A percentile compares a stretch with the other conserved stretches of the same genome.
Conservation (phyloP, 1,284 basidiomycete species). For the Ustilago crameri region DNA sequence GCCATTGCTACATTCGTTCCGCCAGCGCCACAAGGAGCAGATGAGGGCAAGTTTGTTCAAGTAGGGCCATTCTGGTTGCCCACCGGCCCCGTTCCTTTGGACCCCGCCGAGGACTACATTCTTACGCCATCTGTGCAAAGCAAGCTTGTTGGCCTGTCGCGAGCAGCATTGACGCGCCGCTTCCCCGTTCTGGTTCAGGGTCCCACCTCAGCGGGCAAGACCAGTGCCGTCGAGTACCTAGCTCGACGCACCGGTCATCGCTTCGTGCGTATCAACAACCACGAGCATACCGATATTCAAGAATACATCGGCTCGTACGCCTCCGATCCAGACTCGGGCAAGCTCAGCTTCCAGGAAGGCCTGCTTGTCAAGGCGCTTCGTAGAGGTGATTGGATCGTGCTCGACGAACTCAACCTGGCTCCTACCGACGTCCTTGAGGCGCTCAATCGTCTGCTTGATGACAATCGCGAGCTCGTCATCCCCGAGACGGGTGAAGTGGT, state of each 20-base stretch:
- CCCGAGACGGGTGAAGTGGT: constrained; percentile 97
- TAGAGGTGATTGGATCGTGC: constrained; percentile 95
- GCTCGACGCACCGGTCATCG: constrained; percentile 91
- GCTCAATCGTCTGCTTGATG: constrained; percentile 93
- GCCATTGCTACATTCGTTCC: constrained; percentile 58
- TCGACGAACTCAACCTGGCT: constrained; percentile 97
- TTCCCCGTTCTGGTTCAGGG: constrained; percentile 98
- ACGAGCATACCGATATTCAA: constrained; percentile 98
- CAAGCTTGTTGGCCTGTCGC: constrained; percentile 90
- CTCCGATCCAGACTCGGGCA: constrained; percentile 89
- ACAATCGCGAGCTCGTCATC: constrained; percentile 95
- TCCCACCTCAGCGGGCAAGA: constrained; percentile 97
- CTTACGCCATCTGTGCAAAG: constrained; percentile 95
- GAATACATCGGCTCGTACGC: constrained; percentile 98
- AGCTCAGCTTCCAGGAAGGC: constrained; percentile 93
- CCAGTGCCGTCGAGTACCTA: constrained; percentile 94
- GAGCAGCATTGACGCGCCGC: constrained; percentile 86
- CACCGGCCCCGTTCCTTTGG: constrained; percentile 75
- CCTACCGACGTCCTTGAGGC: constrained; percentile 98
- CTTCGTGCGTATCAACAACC: constrained; percentile 99
- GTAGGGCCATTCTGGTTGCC: constrained; percentile 92
- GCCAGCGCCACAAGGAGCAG: constrained; percentile 40
- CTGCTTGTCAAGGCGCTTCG: constrained; percentile 87
- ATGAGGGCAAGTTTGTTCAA: constrained; percentile 72
- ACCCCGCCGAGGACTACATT: constrained; percentile 81